These are phyloP conservation scores for Myriangium duriaei DNA, from an alignment of 2,329 filamentous ascomycete genomes.

Conservation along the genomic window DNA sequence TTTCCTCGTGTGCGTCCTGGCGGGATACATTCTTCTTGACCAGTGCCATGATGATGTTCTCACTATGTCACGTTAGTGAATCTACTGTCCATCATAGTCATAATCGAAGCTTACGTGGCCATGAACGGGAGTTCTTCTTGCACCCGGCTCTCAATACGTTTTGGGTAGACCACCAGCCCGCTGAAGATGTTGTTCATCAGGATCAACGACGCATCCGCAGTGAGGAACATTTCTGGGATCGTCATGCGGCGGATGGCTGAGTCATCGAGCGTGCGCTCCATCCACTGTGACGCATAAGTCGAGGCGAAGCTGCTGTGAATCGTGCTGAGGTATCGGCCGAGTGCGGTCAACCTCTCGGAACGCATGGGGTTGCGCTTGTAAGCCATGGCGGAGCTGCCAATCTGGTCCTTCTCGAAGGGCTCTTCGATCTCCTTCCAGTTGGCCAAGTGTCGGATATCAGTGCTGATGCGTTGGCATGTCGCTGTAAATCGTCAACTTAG, in stretches of 20 bases:
- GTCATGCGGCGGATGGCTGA: conserved; percentile 51
- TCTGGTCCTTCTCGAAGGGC: conserved; percentile 69
- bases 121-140: conserved; percentile 78
- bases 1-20: conserved; percentile 78
- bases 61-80: conserved; percentile 21
- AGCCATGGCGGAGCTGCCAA: conserved; percentile 54
- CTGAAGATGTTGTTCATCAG: conserved; percentile 58
- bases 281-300: conserved; percentile 61
- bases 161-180: conserved; percentile 64
- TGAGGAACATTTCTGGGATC: conserved; percentile 37
- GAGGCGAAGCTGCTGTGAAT: conserved; percentile 46
- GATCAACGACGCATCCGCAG: conserved; percentile 30
- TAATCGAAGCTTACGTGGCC: conserved; percentile 38
- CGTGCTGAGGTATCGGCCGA: conserved; percentile 40
- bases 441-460: conserved; percentile 62
- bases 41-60: conserved; percentile 66
- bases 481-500: no score
- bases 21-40: conserved; percentile 57
- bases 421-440: conserved; percentile 75
- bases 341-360: conserved; percentile 47
- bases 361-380: conserved; percentile 53
- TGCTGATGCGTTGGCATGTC: conserved; percentile 63
- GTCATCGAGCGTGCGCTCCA: conserved; percentile 70
- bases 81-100: neutral
- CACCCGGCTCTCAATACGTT: conserved; percentile 54